phyloP scores from a whole-genome alignment of 257 asterid species.

The Solanum sparsipilum region DNA sequence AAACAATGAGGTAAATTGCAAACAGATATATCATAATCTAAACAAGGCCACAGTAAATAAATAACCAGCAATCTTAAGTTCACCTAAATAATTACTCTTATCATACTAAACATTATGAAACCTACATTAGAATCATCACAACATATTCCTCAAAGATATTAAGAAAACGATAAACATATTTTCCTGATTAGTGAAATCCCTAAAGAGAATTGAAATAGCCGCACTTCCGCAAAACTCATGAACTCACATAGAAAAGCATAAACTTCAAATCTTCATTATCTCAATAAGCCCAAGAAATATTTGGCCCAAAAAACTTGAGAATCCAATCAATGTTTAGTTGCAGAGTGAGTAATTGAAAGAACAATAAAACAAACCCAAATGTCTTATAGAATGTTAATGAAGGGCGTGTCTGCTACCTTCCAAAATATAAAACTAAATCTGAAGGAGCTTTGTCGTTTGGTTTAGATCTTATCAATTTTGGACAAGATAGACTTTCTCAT shows the following conservation, averaged over 20 bases:
- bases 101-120: not conserved
- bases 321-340: too few relatives aligned
- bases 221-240: slow-evolving; percentile 86
- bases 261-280: too few relatives aligned
- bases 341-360: too few relatives aligned
- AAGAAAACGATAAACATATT: not conserved
- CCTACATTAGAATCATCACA: not conserved
- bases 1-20: not conserved
- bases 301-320: too few relatives aligned
- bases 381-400: too few relatives aligned
- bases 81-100: not conserved
- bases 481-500: too few relatives aligned
- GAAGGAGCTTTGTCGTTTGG: too few relatives aligned
- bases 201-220: slow-evolving; percentile 51
- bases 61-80: not conserved
- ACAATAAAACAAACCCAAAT: too few relatives aligned
- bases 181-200: slow-evolving; percentile 97
- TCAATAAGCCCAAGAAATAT: too few relatives aligned
- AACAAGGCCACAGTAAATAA: not conserved
- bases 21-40: not conserved
- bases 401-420: too few relatives aligned
- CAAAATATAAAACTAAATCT: too few relatives aligned
- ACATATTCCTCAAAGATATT: not conserved
- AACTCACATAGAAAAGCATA: slow-evolving; percentile 8
- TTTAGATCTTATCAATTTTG: too few relatives aligned